Base-by-base conservation (phyloP, 805 yeast species). In the Suhomyces sp. region DNA sequence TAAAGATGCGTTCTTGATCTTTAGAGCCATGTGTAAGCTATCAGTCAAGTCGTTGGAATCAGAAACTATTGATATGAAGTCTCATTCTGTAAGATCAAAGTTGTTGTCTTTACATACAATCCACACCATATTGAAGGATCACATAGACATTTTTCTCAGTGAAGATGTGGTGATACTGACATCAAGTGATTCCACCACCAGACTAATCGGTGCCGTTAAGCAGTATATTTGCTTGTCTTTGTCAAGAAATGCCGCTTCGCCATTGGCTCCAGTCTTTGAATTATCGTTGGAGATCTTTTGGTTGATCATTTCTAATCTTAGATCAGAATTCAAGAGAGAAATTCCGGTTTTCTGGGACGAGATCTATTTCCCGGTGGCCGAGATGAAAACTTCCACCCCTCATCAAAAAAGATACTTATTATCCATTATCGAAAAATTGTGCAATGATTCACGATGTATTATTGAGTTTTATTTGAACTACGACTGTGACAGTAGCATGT, bases 381-480 rank as follows among this genome's bases (percentile, higher is more conserved):
- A 93, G 63, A 82, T 94, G 84, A 88, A 86, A 63, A 84, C 96
- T 1, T 88, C 97, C 1, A 89, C 97, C 0, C 73, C 92, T 8
- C 97, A 93, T 67, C 99, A 96, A 70, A 91, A 93, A 66, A 80
- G 96, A 65, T 93, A 91, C 62, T 81, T 93, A 57, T 75, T 96
- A 54, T 81, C 86, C 10, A 79, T 93, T n/a, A 78, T 96, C 22
- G 87, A 88, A 60, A 79, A 96, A 58, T 70, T 94, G 37, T 87
- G 96, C 64, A 83, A 84, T 57, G 97, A 93, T 69, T 96, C 98
- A 43, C 80, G 96, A 55, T 86, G 96, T 17, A 73, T 96, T 55
- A 89, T 96, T 53, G 99, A 94, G 71, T 83, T 94, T 53, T 94
- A 93, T 65, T 78, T 94, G 62, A 94, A 94, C 69, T 96, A 94